Conservation (phyloP, 2,329 filamentous ascomycete species). For the Aureobasidium sp. region DNA sequence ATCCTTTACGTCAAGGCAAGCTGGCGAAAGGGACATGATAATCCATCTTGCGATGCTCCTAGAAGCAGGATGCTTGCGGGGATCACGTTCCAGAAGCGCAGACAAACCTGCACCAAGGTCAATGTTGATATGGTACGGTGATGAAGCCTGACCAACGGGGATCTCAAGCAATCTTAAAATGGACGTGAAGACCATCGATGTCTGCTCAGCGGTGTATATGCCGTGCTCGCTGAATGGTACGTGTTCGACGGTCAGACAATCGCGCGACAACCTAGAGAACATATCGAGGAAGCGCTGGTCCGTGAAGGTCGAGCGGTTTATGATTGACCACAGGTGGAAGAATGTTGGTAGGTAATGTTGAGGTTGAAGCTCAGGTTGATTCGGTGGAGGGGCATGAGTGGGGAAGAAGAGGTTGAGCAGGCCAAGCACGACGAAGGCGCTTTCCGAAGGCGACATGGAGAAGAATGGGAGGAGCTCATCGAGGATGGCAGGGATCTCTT, state of each 20-base stretch:
- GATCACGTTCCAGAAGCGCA: constrained; percentile 82
- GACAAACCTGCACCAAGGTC: constrained; percentile 79
- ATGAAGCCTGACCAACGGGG: constrained; percentile 90
- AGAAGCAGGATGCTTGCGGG: constrained; percentile 82
- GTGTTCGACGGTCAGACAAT: constrained; percentile 67
- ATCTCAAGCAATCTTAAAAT: constrained; percentile 87
- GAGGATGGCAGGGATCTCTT: constrained; percentile 66
- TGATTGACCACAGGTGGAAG: constrained; percentile 92
- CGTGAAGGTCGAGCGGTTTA: constrained; percentile 80
- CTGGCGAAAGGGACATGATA: constrained; percentile 83
- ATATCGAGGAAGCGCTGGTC: constrained; percentile 86
- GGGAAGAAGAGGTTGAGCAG: constrained; percentile 82
- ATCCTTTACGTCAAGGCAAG: constrained; percentile 66
- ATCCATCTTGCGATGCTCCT: constrained; percentile 93
- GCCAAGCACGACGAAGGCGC: constrained; percentile 87
- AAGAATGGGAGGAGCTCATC: constrained; percentile 56
- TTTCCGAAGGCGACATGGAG: constrained; percentile 85
- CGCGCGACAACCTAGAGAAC: constrained; percentile 77
- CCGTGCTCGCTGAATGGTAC: constrained; percentile 79
- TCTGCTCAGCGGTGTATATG: constrained; percentile 88
- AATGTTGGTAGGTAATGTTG: constrained; percentile 86
- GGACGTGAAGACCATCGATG: constrained; percentile 85
- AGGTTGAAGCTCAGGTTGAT: constrained; percentile 69
- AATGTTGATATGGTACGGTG: constrained; percentile 73
- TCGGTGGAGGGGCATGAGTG: constrained; percentile 67